Evolutionary conservation across 2,329 filamentous ascomycete species (phyloP), one percentile per base, ranked within the genome.

Genomic region (Verticillium nubilum): DNA sequence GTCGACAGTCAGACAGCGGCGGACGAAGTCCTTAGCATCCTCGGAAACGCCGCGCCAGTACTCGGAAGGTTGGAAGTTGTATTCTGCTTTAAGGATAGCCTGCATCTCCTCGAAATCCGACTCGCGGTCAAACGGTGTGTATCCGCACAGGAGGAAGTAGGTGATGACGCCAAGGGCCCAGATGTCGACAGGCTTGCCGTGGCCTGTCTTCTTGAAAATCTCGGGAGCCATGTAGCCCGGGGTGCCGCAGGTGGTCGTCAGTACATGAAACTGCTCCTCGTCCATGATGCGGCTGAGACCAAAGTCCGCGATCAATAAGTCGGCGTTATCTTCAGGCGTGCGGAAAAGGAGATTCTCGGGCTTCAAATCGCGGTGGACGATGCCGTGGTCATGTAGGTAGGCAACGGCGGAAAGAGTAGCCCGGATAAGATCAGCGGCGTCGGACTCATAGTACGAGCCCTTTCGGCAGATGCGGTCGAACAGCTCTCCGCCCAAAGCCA

Each of bases 41-140:
- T 88, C 82, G 26, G 92, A 96, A 63, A 99, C 94, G 62, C 91
- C 92, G 63, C 93, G 90, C 95, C 95, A 99, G 81, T 98, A 98
- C 73, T 97, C 94, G 62, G 91, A 78, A 1, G 95, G 95, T 4
- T 91, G 94, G 75, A 98, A 99, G 70, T 87, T 90, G 80, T 98
- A 99, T 78, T 98, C 94, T 61, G 95, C 95, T 63, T 92, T 90
- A 59, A 98, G 86, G 71, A 99, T 99, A 67, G 95, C 95, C 78
- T 98, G 94, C 94, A 99, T 98, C 78, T 99, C 95, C 78, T 99
- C 95, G 70, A 98, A 88, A 76, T 99, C 97, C 67, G 88, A 94
- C 74, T 98, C 95, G 59, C 95, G 90, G 76, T 99, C 95, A 73
- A 99, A 99, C 13, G 95, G 95, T 1, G 95, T 99, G 78, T 98